Base-by-base conservation (phyloP, 176 grass and related monocot species). In the Phyllostachys edulis region DNA sequence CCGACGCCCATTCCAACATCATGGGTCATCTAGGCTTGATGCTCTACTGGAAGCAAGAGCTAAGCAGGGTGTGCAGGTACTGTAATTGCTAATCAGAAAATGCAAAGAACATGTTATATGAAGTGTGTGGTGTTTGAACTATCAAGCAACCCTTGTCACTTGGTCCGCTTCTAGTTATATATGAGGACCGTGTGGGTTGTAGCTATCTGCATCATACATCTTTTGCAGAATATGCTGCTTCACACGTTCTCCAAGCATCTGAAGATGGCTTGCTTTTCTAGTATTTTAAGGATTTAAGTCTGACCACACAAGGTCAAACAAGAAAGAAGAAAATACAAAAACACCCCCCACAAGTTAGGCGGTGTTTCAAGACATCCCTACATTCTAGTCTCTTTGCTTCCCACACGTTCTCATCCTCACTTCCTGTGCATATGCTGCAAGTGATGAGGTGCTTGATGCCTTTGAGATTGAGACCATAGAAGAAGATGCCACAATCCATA, bases 51-150 rank as follows among this genome's bases (percentile, higher is more conserved):
- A 97, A 79, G 85, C 87, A 67, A 87, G 70, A 63, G 94, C 94
- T 6, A 97, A 93, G 79, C 81, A 91, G 86, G 94, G 94, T 77
- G 91, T 97, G 78, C 91, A 97, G 91, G 94, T 96, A 89, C 46
- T 85, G 39, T 56, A 47, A 42, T 72, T 63, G n/a, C 24, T 55
- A 76, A 37, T 52, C 12, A 77, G 49, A 72, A 79, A 47, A 6
- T 74, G 21, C 54, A 38, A 42, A 47, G 2, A 56, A 63, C 23
- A 29, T 79, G 39, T 55, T 76, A 68, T 7, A 42, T 75, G 61
- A 80, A 32, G 51, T 61, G 26, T 55, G 52, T 7, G 9, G 12
- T 86, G n/a, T 78, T 82, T 89, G 68, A 77, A 72, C 62, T 40
- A 20, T 79, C 61, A 73, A 54, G 29, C 39, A 85, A 59, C 39